Conservation (phyloP, 495 filamentous ascomycete species). For the Poronia punctata region DNA sequence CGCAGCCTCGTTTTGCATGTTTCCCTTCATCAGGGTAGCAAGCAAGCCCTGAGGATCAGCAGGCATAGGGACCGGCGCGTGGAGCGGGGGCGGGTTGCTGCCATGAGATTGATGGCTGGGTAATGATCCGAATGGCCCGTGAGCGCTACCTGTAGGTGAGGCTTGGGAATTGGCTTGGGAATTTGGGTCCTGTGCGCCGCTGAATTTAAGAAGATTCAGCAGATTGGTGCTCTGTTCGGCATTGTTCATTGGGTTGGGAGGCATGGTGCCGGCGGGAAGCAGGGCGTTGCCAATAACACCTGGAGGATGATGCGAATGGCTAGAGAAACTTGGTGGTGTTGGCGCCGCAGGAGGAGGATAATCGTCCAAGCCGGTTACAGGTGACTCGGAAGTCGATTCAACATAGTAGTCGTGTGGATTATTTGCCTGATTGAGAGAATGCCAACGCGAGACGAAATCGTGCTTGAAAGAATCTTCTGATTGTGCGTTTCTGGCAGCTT, state of each 20-base stretch:
- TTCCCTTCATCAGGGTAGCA: slow-evolving; percentile 47
- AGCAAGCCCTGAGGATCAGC: slow-evolving; percentile 45
- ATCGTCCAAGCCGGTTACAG: slow-evolving; percentile 25
- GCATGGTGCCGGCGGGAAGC: slow-evolving; percentile 35
- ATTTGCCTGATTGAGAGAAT: slow-evolving; percentile 24
- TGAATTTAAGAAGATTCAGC: slow-evolving; percentile 84
- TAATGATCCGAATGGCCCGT: slow-evolving; percentile 13
- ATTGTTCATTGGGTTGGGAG: slow-evolving; percentile 31
- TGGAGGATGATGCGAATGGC: slow-evolving; percentile 33
- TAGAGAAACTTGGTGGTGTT: slow-evolving; percentile 34
- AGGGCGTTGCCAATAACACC: slow-evolving; percentile 25
- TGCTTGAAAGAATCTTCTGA: slow-evolving; percentile 15
- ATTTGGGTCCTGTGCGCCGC: slow-evolving; percentile 32
- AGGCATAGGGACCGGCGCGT: slow-evolving; percentile 39
- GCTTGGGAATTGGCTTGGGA: slow-evolving; percentile 29
- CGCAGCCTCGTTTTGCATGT: slow-evolving; percentile 28
- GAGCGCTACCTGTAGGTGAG: slow-evolving; percentile 12
- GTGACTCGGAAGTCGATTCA: slow-evolving; percentile 29
- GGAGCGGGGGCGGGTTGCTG: slow-evolving; percentile 30
- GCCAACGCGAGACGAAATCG: slow-evolving; percentile 26
- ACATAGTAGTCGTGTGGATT: slow-evolving; percentile 34
- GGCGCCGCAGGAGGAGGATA: slow-evolving; percentile 42
- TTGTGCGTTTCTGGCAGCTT: slow-evolving; percentile 19
- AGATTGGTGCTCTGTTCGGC: slow-evolving; percentile 62
- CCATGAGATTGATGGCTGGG: slow-evolving; percentile 8